These are phyloP conservation scores for Lactarius hengduanensis DNA, from an alignment of 768 basidiomycete genomes.

Conservation along the genomic window DNA sequence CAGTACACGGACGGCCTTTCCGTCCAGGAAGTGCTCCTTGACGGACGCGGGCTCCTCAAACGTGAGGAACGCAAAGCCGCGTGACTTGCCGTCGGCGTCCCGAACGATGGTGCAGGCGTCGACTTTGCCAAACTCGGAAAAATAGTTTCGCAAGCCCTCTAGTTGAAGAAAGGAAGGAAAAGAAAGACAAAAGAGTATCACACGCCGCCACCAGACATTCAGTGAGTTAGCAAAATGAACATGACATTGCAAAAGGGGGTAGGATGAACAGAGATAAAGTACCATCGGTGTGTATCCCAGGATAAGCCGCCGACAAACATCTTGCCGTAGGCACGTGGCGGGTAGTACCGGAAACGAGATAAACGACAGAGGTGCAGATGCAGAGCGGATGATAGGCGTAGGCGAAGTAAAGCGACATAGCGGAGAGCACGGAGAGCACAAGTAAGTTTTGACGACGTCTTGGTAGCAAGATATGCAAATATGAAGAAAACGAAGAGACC, in stretches of 20 bases:
- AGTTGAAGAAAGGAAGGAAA: constrained; percentile 19
- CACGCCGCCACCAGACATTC: constrained; percentile 37
- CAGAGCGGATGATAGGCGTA: constrained; percentile 25
- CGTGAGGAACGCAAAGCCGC: constrained; percentile 97
- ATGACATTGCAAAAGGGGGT: constrained; percentile 32
- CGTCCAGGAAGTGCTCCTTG: constrained; percentile 94
- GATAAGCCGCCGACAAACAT: constrained; percentile 99
- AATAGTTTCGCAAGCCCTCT: constrained; percentile 84
- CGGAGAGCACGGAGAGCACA: constrained; percentile 25
- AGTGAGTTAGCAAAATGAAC: constrained; percentile 44
- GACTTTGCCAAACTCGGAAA: constrained; percentile 94
- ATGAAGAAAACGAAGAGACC: constrained; percentile 4
- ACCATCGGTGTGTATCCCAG: constrained; percentile 99
- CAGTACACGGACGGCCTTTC: constrained; percentile 80
- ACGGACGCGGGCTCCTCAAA: constrained; percentile 93
- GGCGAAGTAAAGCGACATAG: constrained; percentile 28
- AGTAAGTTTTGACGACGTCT: constrained; percentile 27
- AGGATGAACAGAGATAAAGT: constrained; percentile 41
- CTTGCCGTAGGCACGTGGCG: constrained; percentile 62
- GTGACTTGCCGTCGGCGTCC: constrained; percentile 88
- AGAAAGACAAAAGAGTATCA: constrained; percentile 9
- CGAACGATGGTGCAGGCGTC: constrained; percentile 99
- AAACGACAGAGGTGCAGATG: constrained; percentile 26
- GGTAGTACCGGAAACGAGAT: constrained; percentile 26
- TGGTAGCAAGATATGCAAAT: constrained; percentile 27